These are phyloP conservation scores for Barnettozyma populi DNA, from an alignment of 805 yeast species.

Conservation along the genomic window DNA sequence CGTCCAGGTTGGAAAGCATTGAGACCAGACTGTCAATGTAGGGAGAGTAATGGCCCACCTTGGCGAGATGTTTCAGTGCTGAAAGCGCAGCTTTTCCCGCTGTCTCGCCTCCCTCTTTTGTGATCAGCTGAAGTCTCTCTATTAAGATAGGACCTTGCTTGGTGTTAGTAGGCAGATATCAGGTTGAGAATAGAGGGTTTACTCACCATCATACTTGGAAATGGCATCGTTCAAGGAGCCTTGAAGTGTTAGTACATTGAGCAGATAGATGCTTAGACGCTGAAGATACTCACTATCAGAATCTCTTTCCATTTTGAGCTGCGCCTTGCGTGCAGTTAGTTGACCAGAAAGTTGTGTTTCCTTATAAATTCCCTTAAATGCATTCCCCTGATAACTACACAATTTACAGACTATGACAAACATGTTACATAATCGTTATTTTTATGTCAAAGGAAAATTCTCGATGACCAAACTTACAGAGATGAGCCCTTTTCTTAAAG, in stretches of 20 bases:
- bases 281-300: constrained; percentile 2
- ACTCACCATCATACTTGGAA: constrained; percentile 8
- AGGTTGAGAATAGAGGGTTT: background rate
- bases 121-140: constrained; percentile 16
- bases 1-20: constrained; percentile 2
- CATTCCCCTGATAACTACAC: too few species aligned
- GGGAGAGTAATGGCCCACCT: constrained; percentile 16
- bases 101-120: constrained; percentile 1
- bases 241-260: background rate
- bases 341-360: background rate
- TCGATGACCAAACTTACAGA: background rate
- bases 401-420: background rate
- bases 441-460: background rate
- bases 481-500: background rate
- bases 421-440: too few species aligned
- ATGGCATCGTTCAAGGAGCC: constrained; percentile 2
- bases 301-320: constrained; percentile 2
- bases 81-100: constrained; percentile 13
- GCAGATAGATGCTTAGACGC: too few species aligned
- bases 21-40: constrained; percentile 12
- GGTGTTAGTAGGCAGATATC: constrained; percentile 2
- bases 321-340: background rate
- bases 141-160: constrained; percentile 17
- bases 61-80: constrained; percentile 17
- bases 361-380: too few species aligned